phyloP scores from a whole-genome alignment of 2,329 filamentous ascomycete genomes.

The Alternaria ventricosa region DNA sequence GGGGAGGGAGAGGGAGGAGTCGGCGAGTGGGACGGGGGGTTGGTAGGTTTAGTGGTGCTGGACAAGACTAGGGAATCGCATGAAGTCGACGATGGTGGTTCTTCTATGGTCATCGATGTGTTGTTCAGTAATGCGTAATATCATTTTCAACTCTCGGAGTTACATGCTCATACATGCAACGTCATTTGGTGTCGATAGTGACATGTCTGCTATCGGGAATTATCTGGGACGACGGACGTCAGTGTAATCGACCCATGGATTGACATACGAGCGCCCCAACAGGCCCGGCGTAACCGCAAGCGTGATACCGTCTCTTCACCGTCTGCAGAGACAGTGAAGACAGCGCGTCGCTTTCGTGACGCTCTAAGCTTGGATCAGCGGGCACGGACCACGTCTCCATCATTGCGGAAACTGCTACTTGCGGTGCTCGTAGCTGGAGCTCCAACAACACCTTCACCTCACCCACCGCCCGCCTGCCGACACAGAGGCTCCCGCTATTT shows the following conservation, averaged over 20 bases:
- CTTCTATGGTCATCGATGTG: too few relatives aligned
- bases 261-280: fast-evolving
- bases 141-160: neutral
- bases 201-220: neutral
- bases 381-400: slow-evolving; percentile 18
- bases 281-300: neutral
- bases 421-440: slow-evolving; percentile 18
- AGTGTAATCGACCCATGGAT: neutral
- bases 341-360: slow-evolving; percentile 22
- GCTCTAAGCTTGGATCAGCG: slow-evolving; percentile 12
- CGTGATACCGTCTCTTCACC: neutral
- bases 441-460: slow-evolving; percentile 26
- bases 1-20: slow-evolving; percentile 21
- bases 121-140: neutral
- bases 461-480: slow-evolving; percentile 15
- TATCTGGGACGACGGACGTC: neutral
- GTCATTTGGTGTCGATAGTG: neutral
- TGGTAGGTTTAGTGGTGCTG: slow-evolving; percentile 1
- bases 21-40: slow-evolving; percentile 42
- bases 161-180: neutral
- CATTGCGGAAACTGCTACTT: slow-evolving; percentile 26
- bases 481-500: slow-evolving; percentile 13
- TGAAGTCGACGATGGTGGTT: neutral
- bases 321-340: neutral
- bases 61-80: too few relatives aligned